These are phyloP conservation scores for Cercospora sesami DNA, from an alignment of 2,329 filamentous ascomycete genomes.

Conservation along the genomic window DNA sequence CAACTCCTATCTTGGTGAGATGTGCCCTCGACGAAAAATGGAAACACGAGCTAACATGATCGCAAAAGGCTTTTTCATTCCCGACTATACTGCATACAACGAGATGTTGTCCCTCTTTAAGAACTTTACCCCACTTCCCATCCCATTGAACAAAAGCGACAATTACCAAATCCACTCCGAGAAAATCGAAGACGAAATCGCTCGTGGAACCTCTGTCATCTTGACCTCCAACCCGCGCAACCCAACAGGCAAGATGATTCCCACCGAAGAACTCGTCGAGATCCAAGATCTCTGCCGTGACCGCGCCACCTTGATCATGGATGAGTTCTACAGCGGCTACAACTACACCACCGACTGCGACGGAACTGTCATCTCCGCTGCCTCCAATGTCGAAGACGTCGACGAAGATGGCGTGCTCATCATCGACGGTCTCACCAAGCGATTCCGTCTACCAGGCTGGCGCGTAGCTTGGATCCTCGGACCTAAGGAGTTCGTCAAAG, in stretches of 20 bases:
- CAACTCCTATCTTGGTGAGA: constrained; percentile 66
- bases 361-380: constrained; percentile 82
- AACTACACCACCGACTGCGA: constrained; percentile 94
- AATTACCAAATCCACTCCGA: constrained; percentile 91
- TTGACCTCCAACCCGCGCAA: constrained; percentile 94
- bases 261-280: constrained; percentile 78
- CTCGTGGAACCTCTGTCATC: constrained; percentile 63
- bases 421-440: constrained; percentile 94
- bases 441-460: constrained; percentile 94
- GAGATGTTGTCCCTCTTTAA: constrained; percentile 96
- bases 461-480: constrained; percentile 95
- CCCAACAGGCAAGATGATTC: constrained; percentile 84
- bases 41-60: background rate
- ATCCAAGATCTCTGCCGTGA: constrained; percentile 93
- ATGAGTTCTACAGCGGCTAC: constrained; percentile 93
- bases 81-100: constrained; percentile 90
- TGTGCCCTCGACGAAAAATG: constrained; percentile 55
- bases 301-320: constrained; percentile 86
- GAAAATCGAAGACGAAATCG: constrained; percentile 72
- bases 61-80: constrained; percentile 57
- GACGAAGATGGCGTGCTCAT: constrained; percentile 82
- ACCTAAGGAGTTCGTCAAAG: constrained; percentile 87
- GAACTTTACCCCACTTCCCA: constrained; percentile 86
- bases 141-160: constrained; percentile 79
- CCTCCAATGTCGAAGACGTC: constrained; percentile 86